phyloP scores from a whole-genome alignment of 257 asterid genomes.

The Gentiana straminea region DNA sequence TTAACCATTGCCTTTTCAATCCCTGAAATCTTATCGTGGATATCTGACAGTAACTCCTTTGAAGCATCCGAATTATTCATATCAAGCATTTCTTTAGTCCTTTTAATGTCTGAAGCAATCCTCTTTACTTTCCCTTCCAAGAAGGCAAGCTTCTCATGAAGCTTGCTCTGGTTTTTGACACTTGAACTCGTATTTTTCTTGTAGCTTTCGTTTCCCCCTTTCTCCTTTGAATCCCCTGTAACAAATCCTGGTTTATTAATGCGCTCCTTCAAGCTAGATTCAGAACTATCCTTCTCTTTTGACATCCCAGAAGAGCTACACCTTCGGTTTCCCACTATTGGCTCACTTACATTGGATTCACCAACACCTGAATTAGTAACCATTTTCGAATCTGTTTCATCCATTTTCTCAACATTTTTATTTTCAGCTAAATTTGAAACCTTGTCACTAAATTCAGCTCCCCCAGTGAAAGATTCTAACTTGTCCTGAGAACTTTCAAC shows the following conservation, averaged over 20 bases:
- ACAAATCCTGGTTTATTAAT: conserved; percentile 18
- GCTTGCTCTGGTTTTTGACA: conserved; percentile 44
- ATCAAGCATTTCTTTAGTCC: conserved; percentile 66
- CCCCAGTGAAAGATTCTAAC: conserved; percentile 19
- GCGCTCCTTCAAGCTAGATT: conserved; percentile 7
- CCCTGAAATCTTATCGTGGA: conserved; percentile 66
- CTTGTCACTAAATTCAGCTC: conserved; percentile 19
- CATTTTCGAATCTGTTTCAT: conserved; percentile 9
- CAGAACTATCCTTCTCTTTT: conserved; percentile 20
- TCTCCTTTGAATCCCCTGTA: conserved; percentile 19
- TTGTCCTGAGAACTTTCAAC: conserved; percentile 12
- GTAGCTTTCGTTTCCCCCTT: conserved; percentile 19
- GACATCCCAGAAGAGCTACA: conserved; percentile 11
- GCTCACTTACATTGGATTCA: neutral
- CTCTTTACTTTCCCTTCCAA: conserved; percentile 78
- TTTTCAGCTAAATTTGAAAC: conserved; percentile 10
- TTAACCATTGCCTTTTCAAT: conserved; percentile 67
- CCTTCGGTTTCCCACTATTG: neutral
- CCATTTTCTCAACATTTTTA: neutral
- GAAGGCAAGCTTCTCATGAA: conserved; percentile 69
- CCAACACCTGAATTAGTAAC: conserved; percentile 8
- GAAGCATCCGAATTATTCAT: conserved; percentile 57
- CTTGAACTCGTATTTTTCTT: conserved; percentile 9
- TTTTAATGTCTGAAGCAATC: conserved; percentile 68
- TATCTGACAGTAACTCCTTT: conserved; percentile 46